A percentile compares a stretch with the other conserved stretches of the same genome.
Evolutionary conservation across 805 yeast species (phyloP).

Genomic region (Kodamaea leandrae): DNA sequence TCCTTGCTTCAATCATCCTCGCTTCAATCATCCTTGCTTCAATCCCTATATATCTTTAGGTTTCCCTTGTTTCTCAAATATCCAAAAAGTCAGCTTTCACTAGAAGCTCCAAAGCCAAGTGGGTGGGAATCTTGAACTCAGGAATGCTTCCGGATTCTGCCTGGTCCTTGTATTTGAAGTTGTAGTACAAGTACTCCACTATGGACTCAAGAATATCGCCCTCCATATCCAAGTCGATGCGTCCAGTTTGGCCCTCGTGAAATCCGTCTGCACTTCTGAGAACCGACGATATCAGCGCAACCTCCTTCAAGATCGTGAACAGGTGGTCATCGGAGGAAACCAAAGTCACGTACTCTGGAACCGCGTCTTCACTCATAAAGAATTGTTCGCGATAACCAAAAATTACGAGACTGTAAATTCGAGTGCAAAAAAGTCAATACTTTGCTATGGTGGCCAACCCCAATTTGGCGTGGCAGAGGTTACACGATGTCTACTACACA

Average conservation of each 20-base stretch:
- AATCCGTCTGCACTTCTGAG: conserved; percentile 50
- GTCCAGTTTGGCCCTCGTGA: conserved; percentile 59
- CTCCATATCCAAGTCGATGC: conserved; percentile 62
- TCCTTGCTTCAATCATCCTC: not conserved
- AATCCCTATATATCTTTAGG: not conserved
- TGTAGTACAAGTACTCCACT: conserved; percentile 80
- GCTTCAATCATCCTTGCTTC: not conserved
- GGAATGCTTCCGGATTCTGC: conserved; percentile 61
- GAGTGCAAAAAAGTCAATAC: not conserved
- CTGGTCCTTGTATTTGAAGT: conserved; percentile 59
- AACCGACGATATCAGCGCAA: conserved; percentile 68
- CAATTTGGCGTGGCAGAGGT: conserved; percentile 70
- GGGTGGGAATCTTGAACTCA: conserved; percentile 89
- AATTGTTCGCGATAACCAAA: not conserved
- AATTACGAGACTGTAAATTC: not conserved
- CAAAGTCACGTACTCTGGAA: conserved; percentile 53
- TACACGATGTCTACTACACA: conserved; percentile 68
- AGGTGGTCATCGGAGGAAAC: conserved; percentile 71
- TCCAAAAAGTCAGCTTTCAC: conserved; percentile 92
- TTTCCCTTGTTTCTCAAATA: conserved; percentile 32
- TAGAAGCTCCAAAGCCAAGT: conserved; percentile 83
- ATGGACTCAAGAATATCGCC: conserved; percentile 72
- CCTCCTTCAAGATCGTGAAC: conserved; percentile 63
- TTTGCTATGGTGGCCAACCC: conserved; percentile 31
- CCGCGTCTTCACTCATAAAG: no score